These are phyloP conservation scores for Salix brachista DNA, from an alignment of 345 rosid species.

Conservation along the genomic window DNA sequence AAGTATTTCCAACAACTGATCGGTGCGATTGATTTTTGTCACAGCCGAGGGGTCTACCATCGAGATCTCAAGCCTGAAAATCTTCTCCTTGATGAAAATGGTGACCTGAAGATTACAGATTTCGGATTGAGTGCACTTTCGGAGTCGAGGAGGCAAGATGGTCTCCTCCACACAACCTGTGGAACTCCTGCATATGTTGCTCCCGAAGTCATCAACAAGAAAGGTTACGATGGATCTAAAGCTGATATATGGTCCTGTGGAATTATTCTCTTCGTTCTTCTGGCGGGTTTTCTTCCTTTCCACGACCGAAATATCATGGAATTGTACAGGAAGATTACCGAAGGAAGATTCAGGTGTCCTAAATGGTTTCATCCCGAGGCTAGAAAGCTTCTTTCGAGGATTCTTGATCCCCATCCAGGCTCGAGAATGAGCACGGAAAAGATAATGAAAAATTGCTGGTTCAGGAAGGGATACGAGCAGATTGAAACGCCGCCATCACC, in stretches of 20 bases:
- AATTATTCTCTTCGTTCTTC: constrained; percentile 61
- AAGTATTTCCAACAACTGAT: constrained; percentile 73
- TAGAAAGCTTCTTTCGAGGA: constrained; percentile 57
- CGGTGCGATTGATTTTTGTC: constrained; percentile 75
- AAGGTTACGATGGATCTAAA: constrained; percentile 76
- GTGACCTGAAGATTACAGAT: constrained; percentile 65
- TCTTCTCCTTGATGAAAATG: constrained; percentile 68
- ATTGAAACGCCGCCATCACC: constrained; percentile 41
- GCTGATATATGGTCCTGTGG: constrained; percentile 92
- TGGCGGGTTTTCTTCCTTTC: constrained; percentile 81
- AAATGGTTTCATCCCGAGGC: constrained; percentile 69
- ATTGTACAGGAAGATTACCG: constrained; percentile 59
- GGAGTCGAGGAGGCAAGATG: constrained; percentile 59
- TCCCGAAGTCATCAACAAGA: constrained; percentile 69
- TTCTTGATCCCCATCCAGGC: constrained; percentile 63
- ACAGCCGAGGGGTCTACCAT: constrained; percentile 81
- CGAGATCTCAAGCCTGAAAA: constrained; percentile 90
- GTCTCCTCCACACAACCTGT: constrained; percentile 84
- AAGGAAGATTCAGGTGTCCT: constrained; percentile 70
- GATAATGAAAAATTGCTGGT: constrained; percentile 65
- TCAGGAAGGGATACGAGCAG: constrained; percentile 54
- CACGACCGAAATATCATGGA: constrained; percentile 59
- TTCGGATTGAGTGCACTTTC: constrained; percentile 66
- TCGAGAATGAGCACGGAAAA: constrained; percentile 54
- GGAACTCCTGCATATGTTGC: constrained; percentile 94